Evolutionary conservation across 2,329 filamentous ascomycete species (phyloP).

Genomic region (Fusarium sp.): DNA sequence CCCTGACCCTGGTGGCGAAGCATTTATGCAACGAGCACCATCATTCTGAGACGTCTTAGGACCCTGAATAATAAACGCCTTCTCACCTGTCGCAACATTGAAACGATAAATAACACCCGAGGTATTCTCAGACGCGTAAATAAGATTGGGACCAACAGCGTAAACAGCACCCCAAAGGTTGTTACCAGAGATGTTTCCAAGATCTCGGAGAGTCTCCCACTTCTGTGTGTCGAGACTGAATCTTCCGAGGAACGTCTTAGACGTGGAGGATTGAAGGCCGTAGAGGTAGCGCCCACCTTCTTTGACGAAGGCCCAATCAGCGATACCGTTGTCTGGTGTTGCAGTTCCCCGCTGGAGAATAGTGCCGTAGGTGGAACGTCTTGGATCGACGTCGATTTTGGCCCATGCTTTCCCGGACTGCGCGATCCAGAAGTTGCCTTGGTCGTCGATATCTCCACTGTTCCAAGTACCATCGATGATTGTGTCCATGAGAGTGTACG

Average conservation of each 20-base stretch:
- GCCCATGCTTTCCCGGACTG: constrained; percentile 3
- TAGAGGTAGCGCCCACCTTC: constrained; percentile 4
- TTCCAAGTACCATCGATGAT: constrained; percentile 5
- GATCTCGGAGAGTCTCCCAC: not conserved
- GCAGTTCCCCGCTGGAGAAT: not conserved
- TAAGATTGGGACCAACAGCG: not conserved
- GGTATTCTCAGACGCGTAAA: constrained; percentile 18
- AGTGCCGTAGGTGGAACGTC: not conserved
- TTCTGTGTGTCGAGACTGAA: constrained; percentile 4
- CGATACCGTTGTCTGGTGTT: not conserved
- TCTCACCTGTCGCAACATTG: constrained; percentile 3
- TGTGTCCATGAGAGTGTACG: constrained; percentile 13
- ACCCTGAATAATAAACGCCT: constrained; percentile 4
- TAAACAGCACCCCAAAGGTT: constrained; percentile 19
- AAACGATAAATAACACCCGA: constrained; percentile 14
- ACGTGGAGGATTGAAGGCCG: not conserved
- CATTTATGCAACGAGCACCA: constrained; percentile 22
- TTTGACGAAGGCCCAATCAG: constrained; percentile 5
- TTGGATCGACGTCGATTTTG: constrained; percentile 11
- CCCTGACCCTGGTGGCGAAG: constrained; percentile 8
- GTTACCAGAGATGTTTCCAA: not conserved
- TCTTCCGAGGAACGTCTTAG: not conserved
- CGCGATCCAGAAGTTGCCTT: constrained; percentile 13
- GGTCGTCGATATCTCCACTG: not conserved
- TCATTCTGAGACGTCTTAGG: constrained; percentile 16